phyloP scores from a whole-genome alignment of 352 stramenopile genomes.

The Albugo laibachii region DNA sequence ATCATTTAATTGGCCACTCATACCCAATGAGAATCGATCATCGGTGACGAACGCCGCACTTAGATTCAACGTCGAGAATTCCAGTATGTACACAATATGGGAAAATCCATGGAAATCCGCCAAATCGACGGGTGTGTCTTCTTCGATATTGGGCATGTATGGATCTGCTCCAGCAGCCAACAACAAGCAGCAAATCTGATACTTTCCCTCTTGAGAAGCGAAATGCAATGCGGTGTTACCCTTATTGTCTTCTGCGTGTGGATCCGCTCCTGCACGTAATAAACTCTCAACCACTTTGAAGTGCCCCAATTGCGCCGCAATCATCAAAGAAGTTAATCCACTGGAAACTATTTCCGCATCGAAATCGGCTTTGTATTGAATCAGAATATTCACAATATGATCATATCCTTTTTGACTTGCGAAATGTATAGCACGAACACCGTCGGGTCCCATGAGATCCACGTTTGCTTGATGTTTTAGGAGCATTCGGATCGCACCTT shows the following conservation, averaged over 20 bases:
- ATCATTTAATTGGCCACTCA: constrained; percentile 41
- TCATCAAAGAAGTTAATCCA: constrained; percentile 46
- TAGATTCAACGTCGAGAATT: constrained; percentile 12
- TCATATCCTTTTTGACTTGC: constrained; percentile 29
- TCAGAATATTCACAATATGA: constrained; percentile 22
- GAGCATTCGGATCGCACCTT: constrained; percentile 28
- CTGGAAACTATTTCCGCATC: constrained; percentile 22
- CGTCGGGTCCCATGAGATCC: constrained; percentile 18
- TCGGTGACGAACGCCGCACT: constrained; percentile 39
- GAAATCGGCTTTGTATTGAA: constrained; percentile 19
- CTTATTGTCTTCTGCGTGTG: constrained; percentile 48
- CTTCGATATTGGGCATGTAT: constrained; percentile 64
- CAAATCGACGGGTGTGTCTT: constrained; percentile 66
- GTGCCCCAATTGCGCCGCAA: constrained; percentile 32
- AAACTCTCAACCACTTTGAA: constrained; percentile 45
- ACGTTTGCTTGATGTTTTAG: constrained; percentile 31
- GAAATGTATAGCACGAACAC: constrained; percentile 35
- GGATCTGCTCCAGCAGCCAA: constrained; percentile 65
- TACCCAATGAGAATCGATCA: constrained; percentile 19
- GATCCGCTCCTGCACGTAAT: constrained; percentile 48
- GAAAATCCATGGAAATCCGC: constrained; percentile 36
- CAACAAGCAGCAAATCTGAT: constrained; percentile 54
- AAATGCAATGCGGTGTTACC: constrained; percentile 73
- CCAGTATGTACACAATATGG: constrained; percentile 56
- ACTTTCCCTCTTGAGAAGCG: constrained; percentile 46